Base-by-base conservation (phyloP, 2,329 filamentous ascomycete genomes). In the Truncatella angustata region DNA sequence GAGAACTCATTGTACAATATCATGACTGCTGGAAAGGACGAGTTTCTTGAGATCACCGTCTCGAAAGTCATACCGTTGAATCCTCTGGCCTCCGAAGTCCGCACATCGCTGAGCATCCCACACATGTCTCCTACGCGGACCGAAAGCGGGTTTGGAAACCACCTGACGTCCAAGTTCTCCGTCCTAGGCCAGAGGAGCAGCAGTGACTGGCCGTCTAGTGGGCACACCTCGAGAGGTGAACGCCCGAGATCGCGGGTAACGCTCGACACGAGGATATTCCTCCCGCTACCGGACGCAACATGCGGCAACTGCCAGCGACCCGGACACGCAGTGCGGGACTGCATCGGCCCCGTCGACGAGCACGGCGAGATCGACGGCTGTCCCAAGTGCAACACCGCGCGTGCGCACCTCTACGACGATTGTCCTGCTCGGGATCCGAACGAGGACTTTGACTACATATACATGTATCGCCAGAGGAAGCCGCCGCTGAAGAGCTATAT, bases 371-470 rank as follows among this genome's bases (percentile, higher is more conserved):
- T 54, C 21, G 39, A 54, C 30, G 52, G 40, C 4, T 54, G 52
- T 20, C 35, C 52, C 47, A 54, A 54, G 30, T 54, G 52, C 28
- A 54, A 54, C 30, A 20, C 26, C 16, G 48, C 26, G 3, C 34
- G 32, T 10, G 10, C 34, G 10, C 48, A 50, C 52, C 42, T 36
- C 4, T 50, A 54, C 48, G 52, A 50, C 35, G 20, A 36, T 24
- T 50, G 42, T 36, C 34, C 42, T 10, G 23, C 28, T 4, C 39
- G 47, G 21, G 34, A 50, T 3, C 3, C 23, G 4, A 24, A 11
- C 20, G 46, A 50, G 35, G 52, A 54, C 21, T 47, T 50, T 39
- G 52, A 54, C 18, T 28, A 46, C 23, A 50, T 54, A 6, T 54
- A 50, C 47, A 37, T 46, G 3, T 50, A 46, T 46, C 46, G 52